Evolutionary conservation across 225 moss, liverwort and hornwort genomes (phyloP), one percentile per base, ranked within the genome.

Genomic region (Takakia lepidozioides): DNA sequence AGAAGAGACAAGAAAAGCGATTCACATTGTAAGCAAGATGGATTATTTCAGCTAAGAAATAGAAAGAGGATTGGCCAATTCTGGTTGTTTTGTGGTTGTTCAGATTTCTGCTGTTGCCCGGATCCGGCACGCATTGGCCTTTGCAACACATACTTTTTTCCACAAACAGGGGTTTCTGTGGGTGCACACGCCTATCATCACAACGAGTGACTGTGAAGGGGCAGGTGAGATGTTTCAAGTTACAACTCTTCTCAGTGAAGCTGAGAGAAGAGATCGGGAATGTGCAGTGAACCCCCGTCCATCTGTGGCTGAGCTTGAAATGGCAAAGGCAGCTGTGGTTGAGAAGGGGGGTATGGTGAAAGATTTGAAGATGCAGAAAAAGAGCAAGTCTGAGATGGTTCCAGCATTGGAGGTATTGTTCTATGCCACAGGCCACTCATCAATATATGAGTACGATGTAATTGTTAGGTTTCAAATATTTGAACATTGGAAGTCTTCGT

Each of bases 181-280:
- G 65, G 73, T 98, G 27, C 90, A 98, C 46, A 98, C 95, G 4
- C 95, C 90, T 1, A 98, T 98, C 6, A 73, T 98, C 19, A 90
- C 90, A 3, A 98, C 90, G 17, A 98, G 87, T 39, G 90, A 98
- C 49, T 98, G 90, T 43, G 95, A 98, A 68, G 95, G 95, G 27
- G 90, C 90, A 0, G 95, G 95, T 21, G 95, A 98, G 66, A 87
- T 98, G 95, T 98, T 98, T 58, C 95, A 98, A 71, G 95, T 98
- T 25, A 98, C 90, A 27, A 98, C 95, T 3, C 43, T 98, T 46
- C 65, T 98, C 19, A 74, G 56, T 34, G 87, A 90, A 17, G 76
- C 51, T 8, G 90, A 90, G 41, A 67, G 76, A 49, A 60, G 76
- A 48, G 81, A 82, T n/a, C 59, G 51, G 9, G 81, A 82, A 44